Conservation (phyloP, 2,329 filamentous ascomycete species). For the Arachnopeziza araneosa region DNA sequence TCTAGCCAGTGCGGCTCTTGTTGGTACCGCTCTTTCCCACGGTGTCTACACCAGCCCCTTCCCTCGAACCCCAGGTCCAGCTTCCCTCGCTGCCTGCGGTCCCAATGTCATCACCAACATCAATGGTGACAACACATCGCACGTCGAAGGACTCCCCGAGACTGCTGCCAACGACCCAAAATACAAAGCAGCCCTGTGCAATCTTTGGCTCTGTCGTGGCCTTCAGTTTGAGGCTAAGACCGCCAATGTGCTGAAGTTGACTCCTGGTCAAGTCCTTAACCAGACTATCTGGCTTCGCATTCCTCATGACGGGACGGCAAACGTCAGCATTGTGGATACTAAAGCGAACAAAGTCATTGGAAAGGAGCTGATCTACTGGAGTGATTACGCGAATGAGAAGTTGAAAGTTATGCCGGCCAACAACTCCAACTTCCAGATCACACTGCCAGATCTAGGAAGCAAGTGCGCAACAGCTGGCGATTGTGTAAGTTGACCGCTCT, state of each 20-base stretch:
- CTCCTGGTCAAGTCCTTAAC: constrained; percentile 38
- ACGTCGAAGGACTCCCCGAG: constrained; percentile 26
- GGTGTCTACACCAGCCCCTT: constrained; percentile 38
- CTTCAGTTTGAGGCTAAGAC: constrained; percentile 40
- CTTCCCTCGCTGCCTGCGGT: constrained; percentile 41
- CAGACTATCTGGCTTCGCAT: constrained; percentile 39
- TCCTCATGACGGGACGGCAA: constrained; percentile 48
- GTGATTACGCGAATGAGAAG: constrained; percentile 40
- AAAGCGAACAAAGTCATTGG: constrained; percentile 44
- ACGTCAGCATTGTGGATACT: constrained; percentile 48
- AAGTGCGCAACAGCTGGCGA: constrained; percentile 20
- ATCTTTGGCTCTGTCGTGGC: constrained; percentile 43
- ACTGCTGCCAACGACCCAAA: background rate
- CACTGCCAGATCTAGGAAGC: constrained; percentile 48
- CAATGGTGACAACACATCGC: constrained; percentile 19
- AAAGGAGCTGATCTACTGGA: constrained; percentile 41
- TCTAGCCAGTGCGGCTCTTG: background rate
- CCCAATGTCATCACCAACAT: constrained; percentile 33
- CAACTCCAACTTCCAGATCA: constrained; percentile 47
- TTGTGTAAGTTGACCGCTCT: constrained; percentile 12
- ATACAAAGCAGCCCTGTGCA: constrained; percentile 27
- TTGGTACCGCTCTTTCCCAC: constrained; percentile 30
- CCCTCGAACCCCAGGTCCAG: constrained; percentile 35
- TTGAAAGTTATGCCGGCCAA: constrained; percentile 37
- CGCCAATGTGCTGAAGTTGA: constrained; percentile 38